A percentile compares a stretch with the other conserved stretches of the same genome.
These are phyloP conservation scores for Craspedostauros australis DNA, from an alignment of 108 stramenopile species.

Conservation along the genomic window DNA sequence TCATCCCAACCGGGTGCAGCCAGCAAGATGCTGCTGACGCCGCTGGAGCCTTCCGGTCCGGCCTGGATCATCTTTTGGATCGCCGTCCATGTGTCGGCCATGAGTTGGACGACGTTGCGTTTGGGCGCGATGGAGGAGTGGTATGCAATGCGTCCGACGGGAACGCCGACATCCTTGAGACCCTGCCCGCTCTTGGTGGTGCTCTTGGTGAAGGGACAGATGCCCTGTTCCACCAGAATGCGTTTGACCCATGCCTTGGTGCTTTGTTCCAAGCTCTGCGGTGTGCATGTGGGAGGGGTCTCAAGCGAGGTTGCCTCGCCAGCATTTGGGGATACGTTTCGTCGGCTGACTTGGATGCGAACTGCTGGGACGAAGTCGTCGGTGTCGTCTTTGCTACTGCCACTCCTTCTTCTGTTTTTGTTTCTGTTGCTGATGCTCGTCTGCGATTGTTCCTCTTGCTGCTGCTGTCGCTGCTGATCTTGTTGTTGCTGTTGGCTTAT, in stretches of 20 bases:
- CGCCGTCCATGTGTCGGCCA: constrained; percentile 65
- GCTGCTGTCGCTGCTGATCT: constrained; percentile 1
- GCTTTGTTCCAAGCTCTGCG: constrained; percentile 36
- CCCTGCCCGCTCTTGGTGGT: constrained; percentile 64
- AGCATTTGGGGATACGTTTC: too few relatives aligned
- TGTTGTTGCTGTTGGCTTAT: not conserved
- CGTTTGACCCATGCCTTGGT: constrained; percentile 73
- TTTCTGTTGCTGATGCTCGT: constrained; percentile 4
- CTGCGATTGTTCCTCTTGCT: not conserved
- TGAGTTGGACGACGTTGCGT: constrained; percentile 30
- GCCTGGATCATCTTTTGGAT: constrained; percentile 63
- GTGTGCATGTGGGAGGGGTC: too few relatives aligned
- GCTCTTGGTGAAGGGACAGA: constrained; percentile 78
- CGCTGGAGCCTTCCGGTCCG: constrained; percentile 48
- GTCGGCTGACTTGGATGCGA: not conserved
- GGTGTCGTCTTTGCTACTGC: not conserved
- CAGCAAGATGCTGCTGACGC: constrained; percentile 64
- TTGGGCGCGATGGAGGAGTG: constrained; percentile 31
- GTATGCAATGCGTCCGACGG: constrained; percentile 62
- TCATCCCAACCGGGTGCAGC: constrained; percentile 74
- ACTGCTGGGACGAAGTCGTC: not conserved
- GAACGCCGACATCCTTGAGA: constrained; percentile 54
- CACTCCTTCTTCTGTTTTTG: not conserved
- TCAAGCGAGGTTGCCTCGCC: not conserved
- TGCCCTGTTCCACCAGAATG: constrained; percentile 54